Evolutionary conservation across 2,329 filamentous ascomycete genomes (phyloP), one percentile per base, ranked within the genome.

Genomic region (Xylariomycetidae sp.): DNA sequence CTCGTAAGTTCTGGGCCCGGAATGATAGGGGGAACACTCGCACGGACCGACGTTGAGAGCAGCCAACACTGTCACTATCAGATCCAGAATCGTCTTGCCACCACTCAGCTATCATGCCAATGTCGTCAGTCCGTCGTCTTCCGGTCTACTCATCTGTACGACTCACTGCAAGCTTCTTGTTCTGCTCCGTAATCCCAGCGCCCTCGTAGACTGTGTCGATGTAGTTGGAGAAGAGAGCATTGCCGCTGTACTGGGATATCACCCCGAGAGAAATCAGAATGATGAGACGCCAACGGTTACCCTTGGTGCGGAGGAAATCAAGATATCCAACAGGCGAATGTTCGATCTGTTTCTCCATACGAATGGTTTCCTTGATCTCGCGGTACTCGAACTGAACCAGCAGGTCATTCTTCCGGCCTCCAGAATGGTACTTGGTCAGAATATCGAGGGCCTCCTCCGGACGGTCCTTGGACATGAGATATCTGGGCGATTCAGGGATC

Each of bases 201-300:
- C 70, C 70, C 25, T 67, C 60, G 57, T 80, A 80, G 43, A 83
- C 68, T 36, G 69, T 64, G 38, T 76, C 72, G 48, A 79, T 75
- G 54, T 82, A 82, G 59, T 82, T 82, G 42, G 70, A 76, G 50
- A 83, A 75, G 2, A 83, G 59, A 13, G 74, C 77, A 50, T 82
- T 83, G 27, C 79, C 79, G 32, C 71, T 76, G 59, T 79, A 82
- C 56, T 83, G 78, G 2, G 76, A 80, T 50, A 82, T 79, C 45
- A 82, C 59, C 48, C 76, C 79, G 13, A 83, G 65, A 0, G 74
- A 79, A 25, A 80, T 55, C 25, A 81, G 63, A 35, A 83, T 72
- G 29, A 71, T 64, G 27, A 84, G 61, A 9, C 79, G 67, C 63
- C 77, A 77, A 32, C 76, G 67, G 62, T 84, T 82, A 18, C 79